A percentile compares a stretch with the other conserved stretches of the same genome.
Conservation (phyloP, 306 rosid genomes). For the Biancaea sappan region DNA sequence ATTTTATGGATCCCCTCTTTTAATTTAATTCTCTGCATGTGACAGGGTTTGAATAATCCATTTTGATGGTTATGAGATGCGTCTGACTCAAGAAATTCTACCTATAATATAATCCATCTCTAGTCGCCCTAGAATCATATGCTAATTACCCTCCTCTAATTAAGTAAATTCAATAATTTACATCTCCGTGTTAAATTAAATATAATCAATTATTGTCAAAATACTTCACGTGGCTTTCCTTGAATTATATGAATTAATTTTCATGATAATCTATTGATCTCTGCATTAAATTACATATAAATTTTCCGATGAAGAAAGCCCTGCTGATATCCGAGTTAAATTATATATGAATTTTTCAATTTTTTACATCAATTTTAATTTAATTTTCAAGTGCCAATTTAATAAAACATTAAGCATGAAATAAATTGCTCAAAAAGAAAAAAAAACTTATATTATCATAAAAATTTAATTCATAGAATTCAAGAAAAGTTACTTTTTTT, state of each 20-base stretch:
- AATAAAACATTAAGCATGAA: too few species aligned
- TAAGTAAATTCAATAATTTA: not conserved
- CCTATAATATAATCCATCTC: slow-evolving; percentile 6
- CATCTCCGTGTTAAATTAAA: not conserved
- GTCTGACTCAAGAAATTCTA: slow-evolving; percentile 19
- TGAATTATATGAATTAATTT: too few species aligned
- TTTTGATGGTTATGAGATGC: slow-evolving; percentile 27
- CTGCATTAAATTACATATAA: too few species aligned
- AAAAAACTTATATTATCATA: too few species aligned
- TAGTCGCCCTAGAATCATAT: slow-evolving; percentile 27
- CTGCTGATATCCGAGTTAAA: not conserved
- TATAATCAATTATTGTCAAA: not conserved
- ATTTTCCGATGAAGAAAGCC: too few species aligned
- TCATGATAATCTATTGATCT: too few species aligned
- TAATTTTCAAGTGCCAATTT: too few species aligned
- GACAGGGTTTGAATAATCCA: slow-evolving; percentile 40
- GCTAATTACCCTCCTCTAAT: not conserved
- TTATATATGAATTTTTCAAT: not conserved
- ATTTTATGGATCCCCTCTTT: slow-evolving; percentile 19
- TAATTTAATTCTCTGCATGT: slow-evolving; percentile 43
- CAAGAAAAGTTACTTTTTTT: too few species aligned
- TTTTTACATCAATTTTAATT: too few species aligned
- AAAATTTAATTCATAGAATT: too few species aligned
- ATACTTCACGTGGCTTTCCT: too few species aligned
- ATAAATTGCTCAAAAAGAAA: too few species aligned